Evolutionary conservation across 371 early-diverging fungal genomes (phyloP).

Genomic region (Syncephalastrum monosporum): DNA sequence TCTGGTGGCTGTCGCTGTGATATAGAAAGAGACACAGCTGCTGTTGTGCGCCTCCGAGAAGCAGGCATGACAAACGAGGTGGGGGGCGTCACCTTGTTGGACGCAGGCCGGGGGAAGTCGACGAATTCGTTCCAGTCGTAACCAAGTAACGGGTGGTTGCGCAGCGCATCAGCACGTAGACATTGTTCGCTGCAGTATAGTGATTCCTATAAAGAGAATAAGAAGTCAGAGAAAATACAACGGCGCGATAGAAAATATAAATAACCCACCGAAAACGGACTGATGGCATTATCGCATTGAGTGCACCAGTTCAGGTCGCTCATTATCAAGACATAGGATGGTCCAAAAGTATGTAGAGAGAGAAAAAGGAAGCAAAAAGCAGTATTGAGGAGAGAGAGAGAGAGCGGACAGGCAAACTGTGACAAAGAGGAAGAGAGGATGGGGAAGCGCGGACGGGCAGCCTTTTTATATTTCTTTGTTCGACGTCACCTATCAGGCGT

Average conservation of each 20-base stretch:
- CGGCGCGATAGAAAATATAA: neutral
- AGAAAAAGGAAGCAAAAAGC: neutral
- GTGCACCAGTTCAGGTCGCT: slow-evolving; percentile 27
- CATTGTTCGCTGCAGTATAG: slow-evolving; percentile 32
- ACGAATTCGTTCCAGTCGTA: slow-evolving; percentile 27
- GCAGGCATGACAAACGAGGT: no score
- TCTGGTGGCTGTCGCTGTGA: no score
- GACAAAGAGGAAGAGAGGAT: neutral
- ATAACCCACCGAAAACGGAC: slow-evolving; percentile 20
- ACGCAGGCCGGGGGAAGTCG: slow-evolving; percentile 24
- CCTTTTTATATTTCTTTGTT: no score
- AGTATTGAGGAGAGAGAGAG: neutral
- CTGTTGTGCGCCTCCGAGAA: no score
- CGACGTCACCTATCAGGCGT: no score
- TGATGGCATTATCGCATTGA: slow-evolving; percentile 24
- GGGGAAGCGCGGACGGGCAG: no score
- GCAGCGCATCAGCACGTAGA: slow-evolving; percentile 23
- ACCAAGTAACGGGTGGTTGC: slow-evolving; percentile 26
- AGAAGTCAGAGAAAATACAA: neutral
- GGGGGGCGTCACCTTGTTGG: no score
- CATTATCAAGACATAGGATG: slow-evolving; percentile 9
- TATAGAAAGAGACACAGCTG: no score
- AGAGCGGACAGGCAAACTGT: neutral
- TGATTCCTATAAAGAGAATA: slow-evolving; percentile 17
- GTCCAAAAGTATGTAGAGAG: neutral